Base-by-base conservation (phyloP, 805 yeast species). In the Komagataella pseudopastoris region DNA sequence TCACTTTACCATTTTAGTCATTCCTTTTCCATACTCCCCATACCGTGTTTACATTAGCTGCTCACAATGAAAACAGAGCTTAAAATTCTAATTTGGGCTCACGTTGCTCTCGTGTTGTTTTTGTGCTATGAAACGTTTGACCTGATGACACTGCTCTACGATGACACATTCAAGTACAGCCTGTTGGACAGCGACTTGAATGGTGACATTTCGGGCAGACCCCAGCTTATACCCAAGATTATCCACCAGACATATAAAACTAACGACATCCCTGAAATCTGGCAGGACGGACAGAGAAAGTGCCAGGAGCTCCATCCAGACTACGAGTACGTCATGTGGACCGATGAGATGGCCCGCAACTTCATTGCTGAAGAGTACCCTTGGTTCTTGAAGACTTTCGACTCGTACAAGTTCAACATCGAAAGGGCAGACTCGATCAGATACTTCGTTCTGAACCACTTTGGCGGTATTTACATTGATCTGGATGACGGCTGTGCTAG, bases 241-340 rank as follows among this genome's bases (percentile, higher is more conserved):
- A 88, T 90, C 51, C 97, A 90, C 63, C 97, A 90, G 65, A 90
- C 96, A 12, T 90, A 90, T 67, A 89, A 86, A 63, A 85, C 87
- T 18, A 74, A 70, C 12, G 76, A 81, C 18, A 78, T 89, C 14
- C 97, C 97, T 2, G 89, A 81, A 49, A 71, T 76, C 49, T 90
- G 97, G 97, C 71, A 70, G 54, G 76, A 74, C 5, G 88, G 95
- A 24, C 96, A 87, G 60, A 75, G 81, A 62, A 77, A 78, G 23
- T 88, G 96, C 62, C 74, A 79, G 46, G 85, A 85, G 54, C 68
- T 83, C 52, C 95, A 90, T 63, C 91, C 93, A 1, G 96, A 88
- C 65, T 90, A 86, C 62, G 81, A 87, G 64, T 89, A 89, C 67
- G 82, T 83, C 47, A 65, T 89, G 43, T 89, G 97, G 97, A 90